Base-by-base conservation (phyloP, 495 filamentous ascomycete species). In the Penicillium coprophilum region DNA sequence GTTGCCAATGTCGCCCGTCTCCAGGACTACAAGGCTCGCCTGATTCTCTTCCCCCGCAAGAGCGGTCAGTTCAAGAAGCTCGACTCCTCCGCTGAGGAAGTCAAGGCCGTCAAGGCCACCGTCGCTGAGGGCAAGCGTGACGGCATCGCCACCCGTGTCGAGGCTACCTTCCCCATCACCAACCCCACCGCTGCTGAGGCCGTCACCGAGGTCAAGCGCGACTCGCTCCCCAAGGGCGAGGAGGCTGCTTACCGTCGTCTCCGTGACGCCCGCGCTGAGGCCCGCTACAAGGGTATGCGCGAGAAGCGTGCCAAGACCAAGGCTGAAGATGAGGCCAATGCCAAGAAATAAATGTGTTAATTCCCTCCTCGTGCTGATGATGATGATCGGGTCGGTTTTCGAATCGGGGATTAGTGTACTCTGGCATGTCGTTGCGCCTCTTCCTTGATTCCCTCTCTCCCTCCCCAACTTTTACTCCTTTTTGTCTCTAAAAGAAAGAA, bases 31-130 rank as follows among this genome's bases (percentile, higher is more conserved):
- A 88, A 87, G 80, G 85, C 84, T 63, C 90, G 92, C 70, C 78
- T 98, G 71, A 96, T 98, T 79, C 81, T 98, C 75, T 97, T 97
- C 87, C 94, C 94, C 69, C 91, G 91, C 83, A 93, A 91, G 79
- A 81, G 84, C 71, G 91, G 91, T 78, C 87, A 94, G 80, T 81
- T 85, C 78, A 96, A 93, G 87, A 87, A 86, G 67, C 84, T 86
- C 73, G 94, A 97, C 78, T 87, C 89, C 69, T 85, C 88, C 72
- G 85, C 83, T 62, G 91, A 94, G 75, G 92, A 96, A 61, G 84
- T 94, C 77, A 85, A 85, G 70, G 82, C 80, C 58, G 86, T 80
- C 76, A 86, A 91, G 82, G 72, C 72, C 55, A 69, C 73, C 43
- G 72, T 75, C 57, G 71, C 70, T 52, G 70, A 74, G 64, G 75